These are phyloP conservation scores for Houttuynia cordata DNA, from an alignment of 164 flowering plant species.

Conservation along the genomic window DNA sequence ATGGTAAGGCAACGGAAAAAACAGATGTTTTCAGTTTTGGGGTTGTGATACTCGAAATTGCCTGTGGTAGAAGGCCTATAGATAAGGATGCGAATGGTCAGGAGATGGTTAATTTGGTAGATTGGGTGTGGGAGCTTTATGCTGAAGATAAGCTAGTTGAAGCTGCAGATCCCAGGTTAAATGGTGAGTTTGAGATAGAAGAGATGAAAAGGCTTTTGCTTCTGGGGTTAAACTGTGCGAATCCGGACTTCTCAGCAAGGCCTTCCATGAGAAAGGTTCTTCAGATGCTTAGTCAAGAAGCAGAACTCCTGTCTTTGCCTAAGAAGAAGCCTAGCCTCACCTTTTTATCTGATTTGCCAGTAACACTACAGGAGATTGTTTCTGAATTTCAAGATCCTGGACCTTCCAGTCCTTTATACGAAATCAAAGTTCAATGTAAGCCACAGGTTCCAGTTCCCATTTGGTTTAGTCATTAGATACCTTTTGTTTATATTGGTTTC, in stretches of 20 bases:
- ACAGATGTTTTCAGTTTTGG: constrained; percentile 89
- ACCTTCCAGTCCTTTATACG: constrained; percentile 11
- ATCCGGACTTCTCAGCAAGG: constrained; percentile 60
- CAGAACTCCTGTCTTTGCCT: constrained; percentile 37
- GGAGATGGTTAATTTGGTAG: constrained; percentile 65
- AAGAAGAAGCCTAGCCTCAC: constrained; percentile 53
- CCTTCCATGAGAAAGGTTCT: constrained; percentile 78
- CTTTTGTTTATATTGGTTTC: no score
- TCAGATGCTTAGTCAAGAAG: constrained; percentile 69
- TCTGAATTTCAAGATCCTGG: constrained; percentile 40
- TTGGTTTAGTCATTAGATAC: neutral
- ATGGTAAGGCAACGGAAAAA: constrained; percentile 84
- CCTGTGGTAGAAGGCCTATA: constrained; percentile 86
- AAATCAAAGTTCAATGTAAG: constrained; percentile 19
- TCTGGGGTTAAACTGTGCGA: constrained; percentile 73
- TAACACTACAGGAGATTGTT: constrained; percentile 57
- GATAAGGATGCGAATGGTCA: constrained; percentile 38
- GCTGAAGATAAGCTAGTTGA: constrained; percentile 50
- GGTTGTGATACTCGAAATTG: constrained; percentile 78
- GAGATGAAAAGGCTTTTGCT: constrained; percentile 68
- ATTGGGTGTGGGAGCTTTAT: constrained; percentile 77
- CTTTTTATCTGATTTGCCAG: constrained; percentile 47
- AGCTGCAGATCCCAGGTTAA: constrained; percentile 62
- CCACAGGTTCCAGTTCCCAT: neutral
- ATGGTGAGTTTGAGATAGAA: constrained; percentile 44